phyloP scores from a whole-genome alignment of 1,139 yeast genomes.

The Kluyveromyces sp. region DNA sequence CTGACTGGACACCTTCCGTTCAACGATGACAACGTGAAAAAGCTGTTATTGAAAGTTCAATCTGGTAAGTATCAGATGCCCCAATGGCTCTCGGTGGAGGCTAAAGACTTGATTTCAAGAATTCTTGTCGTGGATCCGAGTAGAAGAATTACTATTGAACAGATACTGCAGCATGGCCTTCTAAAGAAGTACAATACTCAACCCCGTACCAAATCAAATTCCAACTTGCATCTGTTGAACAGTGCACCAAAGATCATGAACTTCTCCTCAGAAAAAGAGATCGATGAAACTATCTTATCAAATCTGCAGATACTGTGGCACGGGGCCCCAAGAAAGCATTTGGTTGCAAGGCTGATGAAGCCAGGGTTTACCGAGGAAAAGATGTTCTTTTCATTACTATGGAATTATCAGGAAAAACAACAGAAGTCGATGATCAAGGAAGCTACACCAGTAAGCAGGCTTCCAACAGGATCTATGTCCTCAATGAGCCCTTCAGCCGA shows the following conservation, averaged over 20 bases:
- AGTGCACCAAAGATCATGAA: conserved; percentile 21
- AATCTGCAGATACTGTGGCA: conserved; percentile 88
- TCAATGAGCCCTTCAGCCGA: conserved; percentile 1
- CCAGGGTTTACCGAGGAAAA: conserved; percentile 72
- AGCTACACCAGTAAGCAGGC: neutral
- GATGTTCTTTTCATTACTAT: conserved; percentile 75
- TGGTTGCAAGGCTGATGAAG: conserved; percentile 53
- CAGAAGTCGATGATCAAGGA: conserved; percentile 38
- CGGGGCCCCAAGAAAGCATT: conserved; percentile 61
- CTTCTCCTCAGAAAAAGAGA: conserved; percentile 45
- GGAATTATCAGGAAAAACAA: conserved; percentile 67
- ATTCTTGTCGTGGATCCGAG: conserved; percentile 80
- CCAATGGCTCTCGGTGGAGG: conserved; percentile 64
- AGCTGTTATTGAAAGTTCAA: conserved; percentile 63
- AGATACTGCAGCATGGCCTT: conserved; percentile 73
- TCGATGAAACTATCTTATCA: conserved; percentile 77
- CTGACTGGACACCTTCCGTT: conserved; percentile 75
- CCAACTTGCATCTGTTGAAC: conserved; percentile 23
- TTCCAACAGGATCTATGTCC: neutral
- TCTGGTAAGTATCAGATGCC: conserved; percentile 73
- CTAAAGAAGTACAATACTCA: conserved; percentile 52
- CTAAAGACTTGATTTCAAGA: conserved; percentile 73
- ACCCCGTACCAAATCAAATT: conserved; percentile 33
- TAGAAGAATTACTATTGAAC: conserved; percentile 66
- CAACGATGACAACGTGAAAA: conserved; percentile 73